Base-by-base conservation (phyloP, 2,329 filamentous ascomycete species). In the Penicillium thymicola region DNA sequence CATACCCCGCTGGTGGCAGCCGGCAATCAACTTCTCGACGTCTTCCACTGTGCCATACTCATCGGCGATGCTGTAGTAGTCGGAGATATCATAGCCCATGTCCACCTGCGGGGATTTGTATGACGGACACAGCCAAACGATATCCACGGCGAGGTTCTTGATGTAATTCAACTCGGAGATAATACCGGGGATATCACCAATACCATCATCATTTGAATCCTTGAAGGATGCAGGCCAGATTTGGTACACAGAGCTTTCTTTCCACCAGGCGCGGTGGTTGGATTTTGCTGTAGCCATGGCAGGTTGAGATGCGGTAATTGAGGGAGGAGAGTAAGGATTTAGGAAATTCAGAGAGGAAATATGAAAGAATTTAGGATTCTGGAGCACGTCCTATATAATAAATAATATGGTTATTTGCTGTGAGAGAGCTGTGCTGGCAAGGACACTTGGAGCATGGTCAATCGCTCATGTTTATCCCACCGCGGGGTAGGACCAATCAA, bases 31-130 rank as follows among this genome's bases (percentile, higher is more conserved):
- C 0, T 74, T 72, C 55, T 89, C 85, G 48, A 89, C 82, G 66
- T 90, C 86, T 57, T 79, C 76, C 8, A 90, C 76, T 0, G 85
- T 86, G 37, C 88, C 88, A 63, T 89, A 90, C 0, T 83, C 81
- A 2, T 79, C 74, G 63, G 89, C 82, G 28, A 90, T 83, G 27
- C 78, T 78, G 67, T 87, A 82, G 62, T 90, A 90, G 69, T 90
- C 82, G 30, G 72, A 65, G 36, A 81, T 81, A 48, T 82, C 80
- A 58, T 82, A 82, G 13, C 80, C 80, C 78, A 81, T 82, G 51
- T 82, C 80, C 5, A 79, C 76, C 64, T 82, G 80, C 8, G 80
- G 79, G 11, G 78, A 81, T 57, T 81, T 81, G 69, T 78, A 81
- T 13, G 80, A 77, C 3, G 76, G 76, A 51, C 73, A 77, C 6